Evolutionary conservation across 208 protist species (phyloP).

Genomic region (Wallacemonas sp.): DNA sequence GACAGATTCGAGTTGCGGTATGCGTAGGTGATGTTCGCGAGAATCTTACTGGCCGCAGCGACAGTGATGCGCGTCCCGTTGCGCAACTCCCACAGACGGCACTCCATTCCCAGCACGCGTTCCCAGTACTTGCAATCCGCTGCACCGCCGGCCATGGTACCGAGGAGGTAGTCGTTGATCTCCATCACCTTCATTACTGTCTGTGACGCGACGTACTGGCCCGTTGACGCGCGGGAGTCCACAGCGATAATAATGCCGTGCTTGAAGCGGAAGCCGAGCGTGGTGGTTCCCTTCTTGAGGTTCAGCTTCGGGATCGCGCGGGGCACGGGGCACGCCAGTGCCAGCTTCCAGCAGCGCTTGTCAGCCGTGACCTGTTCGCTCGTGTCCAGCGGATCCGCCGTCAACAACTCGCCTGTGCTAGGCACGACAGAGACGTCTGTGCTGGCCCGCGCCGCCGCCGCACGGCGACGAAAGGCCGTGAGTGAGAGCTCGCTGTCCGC

Average conservation of each 20-base stretch:
- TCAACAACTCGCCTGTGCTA: conserved; percentile 55
- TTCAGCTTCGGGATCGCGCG: conserved; percentile 81
- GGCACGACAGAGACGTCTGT: conserved; percentile 33
- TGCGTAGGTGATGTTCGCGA: conserved; percentile 98
- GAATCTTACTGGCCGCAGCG: conserved; percentile 99
- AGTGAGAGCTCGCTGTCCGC: conserved; percentile 20
- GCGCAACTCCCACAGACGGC: conserved; percentile 92
- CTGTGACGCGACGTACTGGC: conserved; percentile 98
- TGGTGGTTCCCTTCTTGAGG: conserved; percentile 98
- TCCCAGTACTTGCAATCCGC: conserved; percentile 99
- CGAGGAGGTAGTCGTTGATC: conserved; percentile 99
- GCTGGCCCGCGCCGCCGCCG: not conserved
- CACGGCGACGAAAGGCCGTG: conserved; percentile 23
- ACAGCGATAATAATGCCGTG: conserved; percentile 99
- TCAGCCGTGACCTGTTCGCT: conserved; percentile 57
- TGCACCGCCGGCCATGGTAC: conserved; percentile 99
- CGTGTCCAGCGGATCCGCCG: conserved; percentile 75
- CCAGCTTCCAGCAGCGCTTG: conserved; percentile 72
- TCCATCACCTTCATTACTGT: conserved; percentile 99
- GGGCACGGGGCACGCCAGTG: conserved; percentile 74
- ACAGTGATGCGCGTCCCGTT: conserved; percentile 98
- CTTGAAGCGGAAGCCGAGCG: conserved; percentile 98
- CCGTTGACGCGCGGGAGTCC: conserved; percentile 98
- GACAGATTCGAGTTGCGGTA: conserved; percentile 98
- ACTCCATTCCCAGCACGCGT: conserved; percentile 95